These are phyloP conservation scores for Mycena latifolia DNA, from an alignment of 768 basidiomycete species.

Conservation along the genomic window DNA sequence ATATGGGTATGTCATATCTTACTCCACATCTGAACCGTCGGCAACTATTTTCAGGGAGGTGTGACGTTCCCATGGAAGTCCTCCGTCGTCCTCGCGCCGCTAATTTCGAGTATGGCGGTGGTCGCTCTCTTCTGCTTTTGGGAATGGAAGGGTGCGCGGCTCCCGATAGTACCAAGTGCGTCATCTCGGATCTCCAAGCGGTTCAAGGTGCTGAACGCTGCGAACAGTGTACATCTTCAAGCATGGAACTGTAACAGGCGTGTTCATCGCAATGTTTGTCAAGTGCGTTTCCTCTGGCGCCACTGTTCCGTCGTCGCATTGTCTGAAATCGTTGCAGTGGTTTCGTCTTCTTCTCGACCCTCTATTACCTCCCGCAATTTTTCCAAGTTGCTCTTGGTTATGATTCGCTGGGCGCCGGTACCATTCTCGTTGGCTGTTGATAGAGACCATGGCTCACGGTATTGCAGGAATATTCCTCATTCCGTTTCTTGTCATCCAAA, in stretches of 20 bases:
- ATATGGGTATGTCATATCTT: conserved; percentile 68
- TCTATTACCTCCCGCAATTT: conserved; percentile 82
- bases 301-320: background rate
- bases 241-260: conserved; percentile 72
- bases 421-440: background rate
- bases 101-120: conserved; percentile 68
- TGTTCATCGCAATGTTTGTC: conserved; percentile 78
- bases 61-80: conserved; percentile 81
- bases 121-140: conserved; percentile 72
- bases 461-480: conserved; percentile 69
- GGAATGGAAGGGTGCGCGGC: conserved; percentile 77
- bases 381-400: conserved; percentile 79
- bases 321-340: conserved; percentile 52
- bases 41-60: conserved; percentile 64
- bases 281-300: conserved; percentile 59
- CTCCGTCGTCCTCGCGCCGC: conserved; percentile 69
- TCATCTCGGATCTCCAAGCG: conserved; percentile 7
- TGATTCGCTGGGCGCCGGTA: conserved; percentile 66
- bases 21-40: background rate
- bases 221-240: conserved; percentile 77
- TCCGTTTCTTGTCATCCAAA: conserved; percentile 76
- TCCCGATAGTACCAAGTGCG: conserved; percentile 82
- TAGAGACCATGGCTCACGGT: background rate
- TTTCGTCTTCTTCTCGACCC: conserved; percentile 70
- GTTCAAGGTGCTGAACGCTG: background rate